Percentiles rank a stretch among this genome's conserved stretches.
Evolutionary conservation across 176 grass and related monocot genomes (phyloP).

Genomic region (Melocanna baccifera): DNA sequence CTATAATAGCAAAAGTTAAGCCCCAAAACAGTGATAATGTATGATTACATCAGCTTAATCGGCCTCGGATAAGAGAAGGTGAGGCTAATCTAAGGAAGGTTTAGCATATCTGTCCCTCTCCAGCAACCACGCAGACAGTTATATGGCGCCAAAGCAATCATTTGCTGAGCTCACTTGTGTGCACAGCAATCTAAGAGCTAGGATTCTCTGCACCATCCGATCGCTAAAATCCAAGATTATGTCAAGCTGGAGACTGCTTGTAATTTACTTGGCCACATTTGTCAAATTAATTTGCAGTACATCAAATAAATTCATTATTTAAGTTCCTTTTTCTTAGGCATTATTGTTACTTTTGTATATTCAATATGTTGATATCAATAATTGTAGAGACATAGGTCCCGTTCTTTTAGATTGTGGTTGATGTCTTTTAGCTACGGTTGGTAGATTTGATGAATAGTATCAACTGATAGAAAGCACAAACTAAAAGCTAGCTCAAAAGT

Average conservation of each 20-base stretch:
- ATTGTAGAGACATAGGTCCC: neutral
- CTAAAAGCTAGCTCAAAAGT: too few relatives aligned
- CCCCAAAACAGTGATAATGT: neutral
- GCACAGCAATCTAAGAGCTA: conserved; percentile 14
- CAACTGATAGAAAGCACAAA: too few relatives aligned
- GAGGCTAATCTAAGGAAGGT: conserved; percentile 5
- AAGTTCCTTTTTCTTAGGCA: neutral
- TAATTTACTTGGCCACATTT: neutral
- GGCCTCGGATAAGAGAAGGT: conserved; percentile 1
- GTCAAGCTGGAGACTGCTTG: neutral
- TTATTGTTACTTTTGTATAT: neutral
- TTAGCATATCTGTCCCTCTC: neutral
- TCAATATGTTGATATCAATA: neutral
- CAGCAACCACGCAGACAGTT: conserved; percentile 9
- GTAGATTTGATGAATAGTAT: too few relatives aligned
- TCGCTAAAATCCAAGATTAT: neutral
- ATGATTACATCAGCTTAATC: conserved; percentile 38
- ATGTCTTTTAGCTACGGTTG: too few relatives aligned
- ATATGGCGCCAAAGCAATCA: conserved; percentile 49
- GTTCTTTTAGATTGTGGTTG: too few relatives aligned
- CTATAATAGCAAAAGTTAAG: conserved; percentile 24
- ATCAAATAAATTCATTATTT: neutral
- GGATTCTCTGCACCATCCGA: conserved; percentile 22
- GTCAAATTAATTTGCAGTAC: neutral
- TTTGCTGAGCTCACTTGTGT: conserved; percentile 29